Conservation (phyloP, 768 basidiomycete genomes). For the Trametes gibbosa region DNA sequence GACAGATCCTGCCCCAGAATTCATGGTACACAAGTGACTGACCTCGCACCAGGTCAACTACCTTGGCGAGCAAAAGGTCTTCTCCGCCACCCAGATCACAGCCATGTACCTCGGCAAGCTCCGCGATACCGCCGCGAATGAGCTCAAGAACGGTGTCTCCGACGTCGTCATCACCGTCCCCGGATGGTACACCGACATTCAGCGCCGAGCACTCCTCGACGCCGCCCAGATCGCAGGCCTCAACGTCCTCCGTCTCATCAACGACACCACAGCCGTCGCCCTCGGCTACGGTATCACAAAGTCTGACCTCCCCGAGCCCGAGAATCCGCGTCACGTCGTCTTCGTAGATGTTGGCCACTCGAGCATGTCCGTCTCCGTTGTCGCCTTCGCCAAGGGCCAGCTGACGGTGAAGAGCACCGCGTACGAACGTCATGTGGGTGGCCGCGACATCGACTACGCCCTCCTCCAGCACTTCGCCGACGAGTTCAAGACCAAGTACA, state of each 20-base stretch:
- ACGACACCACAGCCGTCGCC: constrained; percentile 94
- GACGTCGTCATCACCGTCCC: constrained; percentile 97
- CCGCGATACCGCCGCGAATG: constrained; percentile 78
- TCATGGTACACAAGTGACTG: constrained; percentile 12
- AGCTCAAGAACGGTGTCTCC: constrained; percentile 83
- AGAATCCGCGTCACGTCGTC: constrained; percentile 80
- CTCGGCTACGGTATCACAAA: constrained; percentile 99
- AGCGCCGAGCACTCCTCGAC: constrained; percentile 86
- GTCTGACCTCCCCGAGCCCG: constrained; percentile 86
- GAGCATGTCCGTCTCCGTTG: constrained; percentile 79
- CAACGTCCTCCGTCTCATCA: constrained; percentile 91
- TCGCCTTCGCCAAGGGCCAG: constrained; percentile 93
- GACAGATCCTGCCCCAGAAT: too few relatives aligned
- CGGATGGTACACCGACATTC: constrained; percentile 94
- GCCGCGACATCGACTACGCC: constrained; percentile 93
- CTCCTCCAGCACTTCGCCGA: constrained; percentile 85
- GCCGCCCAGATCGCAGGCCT: constrained; percentile 88
- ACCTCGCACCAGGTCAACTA: constrained; percentile 68
- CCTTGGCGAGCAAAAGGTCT: constrained; percentile 73
- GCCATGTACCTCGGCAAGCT: constrained; percentile 89
- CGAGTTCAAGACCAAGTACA: constrained; percentile 97
- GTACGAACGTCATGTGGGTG: constrained; percentile 92
- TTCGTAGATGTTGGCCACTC: constrained; percentile 98
- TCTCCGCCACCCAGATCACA: constrained; percentile 89
- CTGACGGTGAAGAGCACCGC: constrained; percentile 84